phyloP scores from a whole-genome alignment of 164 flowering plant species.

The Vitis labrusca region DNA sequence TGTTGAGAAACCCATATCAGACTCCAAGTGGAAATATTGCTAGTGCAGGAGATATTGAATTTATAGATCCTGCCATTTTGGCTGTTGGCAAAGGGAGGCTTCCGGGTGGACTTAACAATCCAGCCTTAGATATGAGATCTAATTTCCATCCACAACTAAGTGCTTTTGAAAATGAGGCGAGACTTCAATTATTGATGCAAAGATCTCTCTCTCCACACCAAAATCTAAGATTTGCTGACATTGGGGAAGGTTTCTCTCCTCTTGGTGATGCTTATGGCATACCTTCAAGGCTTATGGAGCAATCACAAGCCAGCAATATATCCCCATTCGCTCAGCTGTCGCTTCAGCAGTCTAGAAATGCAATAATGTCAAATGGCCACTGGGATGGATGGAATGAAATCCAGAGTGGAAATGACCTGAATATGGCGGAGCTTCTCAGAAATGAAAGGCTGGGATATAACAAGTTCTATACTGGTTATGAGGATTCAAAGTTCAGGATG shows the following conservation, averaged over 20 bases:
- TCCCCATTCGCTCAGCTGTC: constrained; percentile 56
- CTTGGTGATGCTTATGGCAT: constrained; percentile 45
- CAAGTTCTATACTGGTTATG: constrained; percentile 49
- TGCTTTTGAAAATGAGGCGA: constrained; percentile 67
- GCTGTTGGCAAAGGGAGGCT: constrained; percentile 87
- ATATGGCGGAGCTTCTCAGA: constrained; percentile 56
- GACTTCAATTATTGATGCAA: constrained; percentile 66
- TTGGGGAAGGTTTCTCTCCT: constrained; percentile 45
- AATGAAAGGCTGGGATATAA: constrained; percentile 63
- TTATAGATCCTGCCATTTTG: constrained; percentile 73
- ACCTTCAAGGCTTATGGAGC: constrained; percentile 57
- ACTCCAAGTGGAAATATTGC: constrained; percentile 33
- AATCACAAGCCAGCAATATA: constrained; percentile 45
- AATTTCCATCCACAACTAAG: constrained; percentile 37
- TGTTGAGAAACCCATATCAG: constrained; percentile 47
- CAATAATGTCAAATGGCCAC: constrained; percentile 56
- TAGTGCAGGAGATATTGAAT: constrained; percentile 50
- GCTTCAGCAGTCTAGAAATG: constrained; percentile 57
- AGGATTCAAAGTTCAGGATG: constrained; percentile 59
- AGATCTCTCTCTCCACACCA: constrained; percentile 60
- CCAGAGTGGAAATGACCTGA: constrained; percentile 46
- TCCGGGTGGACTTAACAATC: constrained; percentile 45
- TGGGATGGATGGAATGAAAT: constrained; percentile 76
- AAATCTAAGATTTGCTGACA: constrained; percentile 48
- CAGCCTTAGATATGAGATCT: constrained; percentile 51